These are phyloP conservation scores for Aspergillus luchuensis DNA, from an alignment of 2,329 filamentous ascomycete genomes.

Conservation along the genomic window DNA sequence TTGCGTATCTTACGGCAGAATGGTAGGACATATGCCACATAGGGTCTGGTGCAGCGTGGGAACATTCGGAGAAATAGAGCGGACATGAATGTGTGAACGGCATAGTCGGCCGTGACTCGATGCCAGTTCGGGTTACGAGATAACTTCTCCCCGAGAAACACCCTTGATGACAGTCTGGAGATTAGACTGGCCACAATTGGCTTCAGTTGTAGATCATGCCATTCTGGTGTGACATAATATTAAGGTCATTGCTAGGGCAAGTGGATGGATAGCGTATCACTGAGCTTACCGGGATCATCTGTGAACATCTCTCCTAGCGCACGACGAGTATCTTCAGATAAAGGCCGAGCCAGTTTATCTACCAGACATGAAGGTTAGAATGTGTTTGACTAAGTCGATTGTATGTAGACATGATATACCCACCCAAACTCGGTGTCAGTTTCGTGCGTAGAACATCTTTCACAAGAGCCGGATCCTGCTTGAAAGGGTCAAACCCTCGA, in stretches of 20 bases:
- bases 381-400: background rate
- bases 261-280: no score
- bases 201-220: slow-evolving; percentile 3
- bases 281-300: background rate
- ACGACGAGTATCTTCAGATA: background rate
- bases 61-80: slow-evolving; percentile 9
- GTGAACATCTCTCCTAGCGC: background rate
- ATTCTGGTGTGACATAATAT: background rate
- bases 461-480: slow-evolving; percentile 17
- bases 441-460: slow-evolving; percentile 25
- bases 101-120: slow-evolving; percentile 28
- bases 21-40: slow-evolving; percentile 10
- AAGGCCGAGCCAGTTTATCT: background rate
- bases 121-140: slow-evolving; percentile 28
- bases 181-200: background rate
- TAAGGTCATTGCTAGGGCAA: no score
- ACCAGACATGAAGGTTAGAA: no score
- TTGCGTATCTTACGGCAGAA: slow-evolving; percentile 10
- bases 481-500: slow-evolving; percentile 24
- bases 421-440: slow-evolving; percentile 28
- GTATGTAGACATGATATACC: background rate
- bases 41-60: slow-evolving; percentile 8
- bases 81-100: slow-evolving; percentile 21
- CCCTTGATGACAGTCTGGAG: slow-evolving; percentile 10
- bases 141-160: slow-evolving; percentile 26